Base-by-base conservation (phyloP, 2,329 filamentous ascomycete genomes). In the Atkinsonella hypoxylon region DNA sequence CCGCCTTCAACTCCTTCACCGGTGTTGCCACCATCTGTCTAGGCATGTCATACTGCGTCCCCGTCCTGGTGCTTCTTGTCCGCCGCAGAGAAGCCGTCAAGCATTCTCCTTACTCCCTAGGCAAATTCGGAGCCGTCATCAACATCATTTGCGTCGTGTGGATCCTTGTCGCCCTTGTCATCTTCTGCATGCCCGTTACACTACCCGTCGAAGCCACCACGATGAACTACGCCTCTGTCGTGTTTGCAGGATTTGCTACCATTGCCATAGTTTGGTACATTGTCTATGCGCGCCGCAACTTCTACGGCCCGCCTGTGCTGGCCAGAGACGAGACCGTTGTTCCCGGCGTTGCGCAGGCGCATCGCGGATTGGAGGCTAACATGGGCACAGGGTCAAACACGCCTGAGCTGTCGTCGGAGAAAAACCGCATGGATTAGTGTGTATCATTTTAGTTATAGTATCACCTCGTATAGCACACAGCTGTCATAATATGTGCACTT, bases 21-120 rank as follows among this genome's bases (percentile, higher is more conserved):
- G 85, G 85, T 30, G 85, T 89, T 1, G 86, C 85, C 1, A 89
- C 85, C 4, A 89, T 90, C 62, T 89, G 85, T 56, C 76, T 90
- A 0, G 84, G 81, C 0, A 81, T 82, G 4, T 87, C 83, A 0
- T 90, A 90, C 63, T 85, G 82, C 13, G 74, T 89, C 15, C 87
- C 87, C 0, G 87, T 90, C 50, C 67, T 89, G 11, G 82, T 90
- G 52, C 84, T 76, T 11, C 68, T 90, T 3, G 58, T 89, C 1
- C 78, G 83, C 15, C 75, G 81, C 10, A 77, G 87, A n/a, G 73
- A 77, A 48, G 75, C 79, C 36, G 78, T 89, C n/a, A 71, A 73
- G 47, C 67, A 81, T 57, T 86, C 83, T 0, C 74, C 77, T 0
- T 90, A 78, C 62, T 83, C 82, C 0, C 76, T 90, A 0, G 85